Evolutionary conservation across 805 yeast genomes (phyloP), one percentile per base, ranked within the genome.

Genomic region (Hanseniaspora hatyaiensis): DNA sequence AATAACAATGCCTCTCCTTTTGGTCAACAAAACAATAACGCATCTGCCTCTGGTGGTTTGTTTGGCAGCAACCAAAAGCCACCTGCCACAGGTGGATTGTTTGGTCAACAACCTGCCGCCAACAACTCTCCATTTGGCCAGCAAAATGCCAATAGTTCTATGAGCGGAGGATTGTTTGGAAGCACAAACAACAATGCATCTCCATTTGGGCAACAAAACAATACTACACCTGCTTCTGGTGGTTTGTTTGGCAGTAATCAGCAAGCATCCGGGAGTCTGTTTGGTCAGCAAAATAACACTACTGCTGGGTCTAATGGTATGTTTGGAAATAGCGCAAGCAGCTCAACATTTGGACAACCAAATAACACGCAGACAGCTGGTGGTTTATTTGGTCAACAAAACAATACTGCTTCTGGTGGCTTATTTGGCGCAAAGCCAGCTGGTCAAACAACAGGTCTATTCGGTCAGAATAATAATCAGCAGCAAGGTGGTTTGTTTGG

Each of bases 401-500:
- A 34, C 33, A 42, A 49, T 24, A 30, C 20, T 23, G 32, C 50
- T 45, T 48, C 40, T 22, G 52, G 63, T 57, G 40, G 43, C 48
- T 49, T 40, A 50, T 26, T 26, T 26, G 29, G 29, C 11, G 29
- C 29, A 26, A 26, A 26, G 29, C 29, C 29, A 26, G 29, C 29
- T 26, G 29, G 29, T 38, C n/a, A 50, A 50, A 8, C 16, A 32
- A 47, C 53, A 19, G 72, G 67, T 2, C 55, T 67, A 20, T 67
- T 73, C 61, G 74, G 75, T 32, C 52, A 57, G 34, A 60, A 57
- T 52, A 52, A 56, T 28, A 51, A 57, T 28, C 62, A 13, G 29
- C 55, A 33, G 22, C 59, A n/a, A n/a, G 57, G 73, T 47, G 74
- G 73, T 6, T 51, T 71, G n/a, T n/a, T n/a, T n/a, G n/a, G n/a